Base-by-base conservation (phyloP, 2,329 filamentous ascomycete species). In the Venturia asperata region DNA sequence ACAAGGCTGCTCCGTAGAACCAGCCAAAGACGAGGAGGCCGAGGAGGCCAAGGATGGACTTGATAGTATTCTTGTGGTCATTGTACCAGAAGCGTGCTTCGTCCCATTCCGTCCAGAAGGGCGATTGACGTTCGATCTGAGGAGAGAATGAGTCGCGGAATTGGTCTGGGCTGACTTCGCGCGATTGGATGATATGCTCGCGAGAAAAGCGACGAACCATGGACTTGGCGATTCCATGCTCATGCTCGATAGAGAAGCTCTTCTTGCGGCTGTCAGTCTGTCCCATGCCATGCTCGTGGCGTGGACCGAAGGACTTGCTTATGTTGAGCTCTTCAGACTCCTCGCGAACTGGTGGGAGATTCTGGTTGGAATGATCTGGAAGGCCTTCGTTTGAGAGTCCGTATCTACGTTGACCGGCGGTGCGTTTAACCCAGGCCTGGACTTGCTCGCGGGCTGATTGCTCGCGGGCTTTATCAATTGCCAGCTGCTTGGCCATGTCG, bases 231-330 rank as follows among this genome's bases (percentile, higher is more conserved):
- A 63, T 30, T 7, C 61, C 61, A n/a, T 15, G 41, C 21, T 63
- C 61, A 19, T 49, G 61, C 24, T 47, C 11, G 5, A n/a, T 11
- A 9, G 61, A 63, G 42, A 63, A 63, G 30, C 61, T 63, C 61
- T 63, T 63, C 9, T 37, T 52, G 61, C 45, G 39, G 19, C 43
- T 58, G 30, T 17, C 34, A n/a, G 24, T 39, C 10, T 30, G 24
- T 43, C 61, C 39, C 60, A 42, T 39, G 43, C 43, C 41, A 39
- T 39, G 34, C 42, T 63, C 45, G 43, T 52, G 43, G 61, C 7
- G n/a, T 47, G 30, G 34, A 21, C 42, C 34, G 27, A 34, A 39
- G 15, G 34, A 52, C 24, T 52, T 39, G 61, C 43, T 24, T 34
- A n/a, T 47, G 7, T 24, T 15, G 11, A n/a, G 24, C 24, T 52